Base-by-base conservation (phyloP, 768 basidiomycete genomes). In the Fomitopsis pulvina region DNA sequence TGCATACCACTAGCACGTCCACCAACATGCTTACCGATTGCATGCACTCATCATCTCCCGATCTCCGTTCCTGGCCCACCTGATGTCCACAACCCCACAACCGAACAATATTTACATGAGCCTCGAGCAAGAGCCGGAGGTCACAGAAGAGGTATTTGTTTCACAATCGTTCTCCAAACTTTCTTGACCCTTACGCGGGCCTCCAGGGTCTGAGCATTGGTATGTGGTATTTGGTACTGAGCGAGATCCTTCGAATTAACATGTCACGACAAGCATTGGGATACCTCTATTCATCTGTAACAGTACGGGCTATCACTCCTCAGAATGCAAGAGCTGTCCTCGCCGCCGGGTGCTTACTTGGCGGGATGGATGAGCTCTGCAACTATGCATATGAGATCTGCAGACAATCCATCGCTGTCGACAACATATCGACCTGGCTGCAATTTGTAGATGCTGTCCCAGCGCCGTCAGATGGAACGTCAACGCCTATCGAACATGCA, bases 21-120 rank as follows among this genome's bases (percentile, higher is more conserved):
- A 82, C 62, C 80, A 84, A 73, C 79, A 79, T 66, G 71, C 75
- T 52, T 91, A 89, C 66, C 79, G 81, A 48, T 78, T 91, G 29
- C 87, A 92, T 69, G 80, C 85, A 55, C 86, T 94, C 66, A 84
- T 93, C 56, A 74, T 94, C 54, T 88, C 90, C 52, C 84, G 85
- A 47, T 92, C 91, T 27, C 91, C 92, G 30, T 88, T 81, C 68
- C 79, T 94, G 61, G 87, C 85, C 34, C 89, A 92, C 65, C 74
- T 91, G 57, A 89, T 95, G 84, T 86, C 84, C 48, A 87, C 85
- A 43, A 82, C 85, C 28, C 83, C 83, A 22, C 82, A 81, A 68
- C 70, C 73, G 30, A 74, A 74, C 81, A 83, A 59, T 78, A 79
- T 93, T 59, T 85, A 83, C 62, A 79, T 92, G 48, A 78, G 81